A percentile compares a stretch with the other conserved stretches of the same genome.
phyloP scores from a whole-genome alignment of 2,329 filamentous ascomycete species.

The Pseudocercospora crystallina region DNA sequence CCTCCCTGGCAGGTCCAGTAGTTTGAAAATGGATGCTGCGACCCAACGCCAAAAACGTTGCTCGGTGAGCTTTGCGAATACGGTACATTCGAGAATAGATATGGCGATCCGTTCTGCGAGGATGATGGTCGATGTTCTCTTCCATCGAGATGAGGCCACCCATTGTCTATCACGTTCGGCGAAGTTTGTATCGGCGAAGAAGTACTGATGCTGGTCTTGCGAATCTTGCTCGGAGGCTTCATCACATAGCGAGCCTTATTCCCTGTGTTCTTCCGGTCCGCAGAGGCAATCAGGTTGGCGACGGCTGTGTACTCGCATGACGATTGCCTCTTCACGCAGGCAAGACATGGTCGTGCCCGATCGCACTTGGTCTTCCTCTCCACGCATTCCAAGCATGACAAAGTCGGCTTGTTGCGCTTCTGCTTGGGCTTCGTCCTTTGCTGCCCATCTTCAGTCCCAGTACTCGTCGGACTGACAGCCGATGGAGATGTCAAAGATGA shows the following conservation, averaged over 20 bases:
- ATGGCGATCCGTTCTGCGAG: slow-evolving; percentile 37
- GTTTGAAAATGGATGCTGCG: slow-evolving; percentile 77
- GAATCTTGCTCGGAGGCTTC: slow-evolving; percentile 36
- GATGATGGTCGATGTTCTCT: slow-evolving; percentile 21
- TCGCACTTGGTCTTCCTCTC: slow-evolving; percentile 85
- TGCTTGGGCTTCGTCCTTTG: slow-evolving; percentile 54
- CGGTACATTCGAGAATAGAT: slow-evolving; percentile 69
- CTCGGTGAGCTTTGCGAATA: slow-evolving; percentile 69
- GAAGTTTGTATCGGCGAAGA: slow-evolving; percentile 24
- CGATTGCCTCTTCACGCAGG: slow-evolving; percentile 73
- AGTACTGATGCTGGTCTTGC: slow-evolving; percentile 30
- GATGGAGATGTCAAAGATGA: not conserved
- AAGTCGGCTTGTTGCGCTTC: slow-evolving; percentile 79
- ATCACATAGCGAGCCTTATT: slow-evolving; percentile 34
- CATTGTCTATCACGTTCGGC: slow-evolving; percentile 30
- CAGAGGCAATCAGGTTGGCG: slow-evolving; percentile 65
- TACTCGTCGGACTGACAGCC: not conserved
- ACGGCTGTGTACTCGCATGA: slow-evolving; percentile 74
- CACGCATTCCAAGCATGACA: slow-evolving; percentile 77
- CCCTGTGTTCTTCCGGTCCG: slow-evolving; percentile 45
- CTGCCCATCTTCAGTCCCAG: not conserved
- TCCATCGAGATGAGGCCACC: slow-evolving; percentile 28
- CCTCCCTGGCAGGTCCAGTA: slow-evolving; percentile 82
- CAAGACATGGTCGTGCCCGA: slow-evolving; percentile 61
- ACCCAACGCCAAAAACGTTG: slow-evolving; percentile 78